Evolutionary conservation across 768 basidiomycete species (phyloP), one percentile per base, ranked within the genome.

Genomic region (Hypholoma fasciculare): DNA sequence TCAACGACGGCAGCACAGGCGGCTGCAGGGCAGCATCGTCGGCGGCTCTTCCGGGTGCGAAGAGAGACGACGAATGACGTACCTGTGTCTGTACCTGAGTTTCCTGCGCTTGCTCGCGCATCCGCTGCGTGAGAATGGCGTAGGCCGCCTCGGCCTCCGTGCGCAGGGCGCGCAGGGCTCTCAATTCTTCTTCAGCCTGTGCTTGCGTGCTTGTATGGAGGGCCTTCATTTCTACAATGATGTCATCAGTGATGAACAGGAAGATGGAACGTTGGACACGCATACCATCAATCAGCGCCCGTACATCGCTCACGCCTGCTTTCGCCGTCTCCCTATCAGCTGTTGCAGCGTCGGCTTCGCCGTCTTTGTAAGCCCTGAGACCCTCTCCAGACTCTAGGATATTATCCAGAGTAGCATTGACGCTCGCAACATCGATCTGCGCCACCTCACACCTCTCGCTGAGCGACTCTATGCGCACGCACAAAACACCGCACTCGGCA

Each of bases 171-270:
- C 63, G 64, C 52, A 58, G 19, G 11, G 63, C 65, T 20, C 43
- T 23, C 7, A 61, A 20, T n/a, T 62, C 51, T 5, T 57, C 55
- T 30, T 63, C 54, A 1, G 58, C 59, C 26, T 49, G 48, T 23
- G 26, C 46, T 27, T 27, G 47, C 14, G 30, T 49, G 50, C 40
- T 55, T 19, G n/a, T 60, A 27, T 59, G 65, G 37, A 64, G 44
- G 16, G 49, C 53, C 37, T 60, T 60, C 34, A 87, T 71, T 4
- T 72, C 73, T 9, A 78, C 74, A 44, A 84, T 69, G 37, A 72
- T 34, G 30, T 72, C 69, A 86, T 78, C 56, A 82, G 78, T 51
- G 71, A 71, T 77, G 83, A 78, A 60, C 83, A 83, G 84, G 60
- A 14, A 65, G 47, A 20, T 37, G 19, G 40, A 39, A 52, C 49